phyloP scores from a whole-genome alignment of 2,329 filamentous ascomycete genomes.

The Fusarium sp. region DNA sequence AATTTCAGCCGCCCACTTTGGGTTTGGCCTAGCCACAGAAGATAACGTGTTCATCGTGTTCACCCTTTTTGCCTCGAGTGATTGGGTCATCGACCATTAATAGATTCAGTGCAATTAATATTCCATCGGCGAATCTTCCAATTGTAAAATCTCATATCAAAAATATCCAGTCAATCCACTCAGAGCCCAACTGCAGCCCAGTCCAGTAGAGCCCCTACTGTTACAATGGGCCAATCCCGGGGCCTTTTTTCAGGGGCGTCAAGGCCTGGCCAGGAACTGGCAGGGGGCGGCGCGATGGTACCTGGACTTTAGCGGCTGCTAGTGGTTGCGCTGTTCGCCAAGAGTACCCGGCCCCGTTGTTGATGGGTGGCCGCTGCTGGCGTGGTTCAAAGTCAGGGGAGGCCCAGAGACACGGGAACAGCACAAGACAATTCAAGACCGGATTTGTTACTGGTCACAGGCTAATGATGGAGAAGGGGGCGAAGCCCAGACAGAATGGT shows the following conservation, averaged over 20 bases:
- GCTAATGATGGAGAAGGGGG: conserved; percentile 21
- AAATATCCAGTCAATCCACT: conserved; percentile 5
- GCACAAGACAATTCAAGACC: conserved; percentile 1
- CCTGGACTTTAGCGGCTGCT: conserved; percentile 33
- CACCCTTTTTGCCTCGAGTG: background rate
- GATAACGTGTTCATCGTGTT: background rate
- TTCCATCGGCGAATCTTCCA: background rate
- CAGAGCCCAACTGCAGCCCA: conserved; percentile 4
- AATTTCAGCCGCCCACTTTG: conserved; percentile 14
- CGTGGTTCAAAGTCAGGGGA: conserved; percentile 33
- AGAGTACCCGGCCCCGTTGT: conserved; percentile 22
- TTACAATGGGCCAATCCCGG: conserved; percentile 9
- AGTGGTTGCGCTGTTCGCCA: conserved; percentile 30
- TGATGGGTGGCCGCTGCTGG: conserved; percentile 18
- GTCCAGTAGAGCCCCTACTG: background rate
- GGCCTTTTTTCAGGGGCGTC: conserved; percentile 15
- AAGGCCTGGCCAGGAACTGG: background rate
- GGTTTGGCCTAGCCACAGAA: background rate
- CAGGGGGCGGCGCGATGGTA: conserved; percentile 31
- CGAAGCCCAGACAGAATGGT: conserved; percentile 18
- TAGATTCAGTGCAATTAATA: background rate
- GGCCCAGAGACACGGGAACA: conserved; percentile 22
- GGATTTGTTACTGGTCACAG: background rate
- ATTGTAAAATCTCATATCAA: conserved; percentile 1
- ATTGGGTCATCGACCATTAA: conserved; percentile 11